Conservation (phyloP, 1,284 basidiomycete species). For the Cerrena zonata region DNA sequence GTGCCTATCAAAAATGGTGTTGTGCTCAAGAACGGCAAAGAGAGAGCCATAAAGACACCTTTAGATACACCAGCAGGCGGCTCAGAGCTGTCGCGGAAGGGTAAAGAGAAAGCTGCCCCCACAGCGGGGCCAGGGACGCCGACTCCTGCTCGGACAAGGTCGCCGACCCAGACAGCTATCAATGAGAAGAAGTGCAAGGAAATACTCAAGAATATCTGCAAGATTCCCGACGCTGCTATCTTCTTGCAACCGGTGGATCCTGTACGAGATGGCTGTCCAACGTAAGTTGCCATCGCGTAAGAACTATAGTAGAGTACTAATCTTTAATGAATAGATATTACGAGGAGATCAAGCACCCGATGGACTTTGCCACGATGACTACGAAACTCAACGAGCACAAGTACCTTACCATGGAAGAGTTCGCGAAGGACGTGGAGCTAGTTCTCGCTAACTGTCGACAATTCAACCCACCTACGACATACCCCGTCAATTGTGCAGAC, state of each 20-base stretch:
- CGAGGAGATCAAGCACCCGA: constrained; percentile 88
- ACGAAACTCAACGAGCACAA: constrained; percentile 62
- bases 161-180: constrained; percentile 44
- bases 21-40: constrained; percentile 14
- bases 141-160: constrained; percentile 38
- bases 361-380: constrained; percentile 88
- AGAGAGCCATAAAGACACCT: constrained; percentile 12
- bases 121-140: constrained; percentile 15
- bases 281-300: constrained; percentile 45
- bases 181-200: constrained; percentile 79
- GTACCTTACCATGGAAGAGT: constrained; percentile 77
- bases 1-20: constrained; percentile 10
- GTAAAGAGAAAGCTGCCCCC: constrained; percentile 55
- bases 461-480: constrained; percentile 83
- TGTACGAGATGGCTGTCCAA: constrained; percentile 75
- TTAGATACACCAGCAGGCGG: constrained; percentile 16
- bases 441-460: constrained; percentile 84
- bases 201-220: constrained; percentile 61
- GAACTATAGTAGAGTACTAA: neutral
- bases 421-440: constrained; percentile 77
- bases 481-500: constrained; percentile 69
- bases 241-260: constrained; percentile 88
- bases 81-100: constrained; percentile 45
- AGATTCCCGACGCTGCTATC: constrained; percentile 67
- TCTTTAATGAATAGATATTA: constrained; percentile 59